Conservation (phyloP, 164 flowering plant species). For the Chloranthus sessilifolius region DNA sequence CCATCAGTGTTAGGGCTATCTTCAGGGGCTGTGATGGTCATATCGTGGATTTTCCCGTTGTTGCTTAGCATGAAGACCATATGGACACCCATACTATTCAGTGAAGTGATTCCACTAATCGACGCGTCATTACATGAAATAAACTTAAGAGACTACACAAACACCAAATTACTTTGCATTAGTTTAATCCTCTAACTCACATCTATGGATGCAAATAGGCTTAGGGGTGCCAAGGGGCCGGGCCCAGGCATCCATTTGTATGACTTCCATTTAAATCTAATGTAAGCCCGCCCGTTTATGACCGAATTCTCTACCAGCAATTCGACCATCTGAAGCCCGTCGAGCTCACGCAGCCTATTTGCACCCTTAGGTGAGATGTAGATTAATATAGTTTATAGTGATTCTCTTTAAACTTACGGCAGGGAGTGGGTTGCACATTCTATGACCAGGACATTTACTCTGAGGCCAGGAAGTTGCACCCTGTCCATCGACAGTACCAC, state of each 20-base stretch:
- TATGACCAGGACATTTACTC: neutral
- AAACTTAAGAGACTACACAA: constrained; percentile 49
- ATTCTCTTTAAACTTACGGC: constrained; percentile 1
- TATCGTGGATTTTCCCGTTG: constrained; percentile 28
- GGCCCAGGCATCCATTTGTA: too few relatives aligned
- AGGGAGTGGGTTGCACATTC: constrained; percentile 1
- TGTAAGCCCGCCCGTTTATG: too few relatives aligned
- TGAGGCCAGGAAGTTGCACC: constrained; percentile 5
- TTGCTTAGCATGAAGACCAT: constrained; percentile 41
- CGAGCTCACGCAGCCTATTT: neutral
- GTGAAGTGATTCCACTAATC: constrained; percentile 39
- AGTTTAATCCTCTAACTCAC: too few relatives aligned
- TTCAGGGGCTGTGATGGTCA: constrained; percentile 48
- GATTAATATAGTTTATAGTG: neutral
- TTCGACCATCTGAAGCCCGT: too few relatives aligned
- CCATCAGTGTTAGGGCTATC: constrained; percentile 78
- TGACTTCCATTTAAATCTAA: too few relatives aligned
- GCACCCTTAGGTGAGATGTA: neutral
- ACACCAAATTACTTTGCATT: too few relatives aligned
- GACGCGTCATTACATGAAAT: constrained; percentile 33
- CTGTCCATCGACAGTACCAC: constrained; percentile 11
- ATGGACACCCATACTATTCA: constrained; percentile 69
- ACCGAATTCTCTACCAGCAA: too few relatives aligned
- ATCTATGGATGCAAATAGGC: too few relatives aligned
- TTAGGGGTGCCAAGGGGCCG: too few relatives aligned